Base-by-base conservation (phyloP, 352 stramenopile species). In the Globisporangium iwayamae region DNA sequence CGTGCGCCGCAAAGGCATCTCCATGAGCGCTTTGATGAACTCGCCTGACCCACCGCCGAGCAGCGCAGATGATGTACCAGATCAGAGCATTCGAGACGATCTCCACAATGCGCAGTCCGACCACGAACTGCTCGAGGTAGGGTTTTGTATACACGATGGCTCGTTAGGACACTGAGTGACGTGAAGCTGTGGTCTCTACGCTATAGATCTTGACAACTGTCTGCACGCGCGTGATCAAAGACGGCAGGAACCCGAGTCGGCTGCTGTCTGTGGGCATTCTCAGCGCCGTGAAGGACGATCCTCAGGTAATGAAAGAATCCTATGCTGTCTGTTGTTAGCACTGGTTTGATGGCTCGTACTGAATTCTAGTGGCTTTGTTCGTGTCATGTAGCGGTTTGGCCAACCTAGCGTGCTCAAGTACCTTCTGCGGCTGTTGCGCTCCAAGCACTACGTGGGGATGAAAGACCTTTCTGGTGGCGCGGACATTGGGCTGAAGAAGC, bases 401-500 rank as follows among this genome's bases (percentile, higher is more conserved):
- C 69, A 82, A 10, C 78, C 85, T 28, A 60, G 68, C 0, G 70
- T 93, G 34, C 68, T 92, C 13, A 96, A 96, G 63, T 92, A 91
- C 65, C 52, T 96, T 18, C 45, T 93, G 30, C 83, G 83, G 2
- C 50, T 96, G 28, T 62, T 96, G 34, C 80, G 87, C n/a, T 92
- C 85, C 4, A 93, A 93, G 69, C 77, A 94, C 68, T 92, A 95
- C 62, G 10, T 77, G 34, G 79, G 78, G 11, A 58, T 71, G 20
- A 83, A 87, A 50, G 75, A 81, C 34, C 41, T 67, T 3, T 28
- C 62, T 47, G 69, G 25, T 30, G 55, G 25, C 4, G 52, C 34
- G 13, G 57, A 62, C 16, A 14, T 36, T 28, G 52, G 25, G 8
- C 30, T 62, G 14, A 82, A 84, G 55, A 83, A 82, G 39, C 41